A percentile compares a stretch with the other conserved stretches of the same genome.
These are phyloP conservation scores for Aureobasidium sp. DNA, from an alignment of 2,329 filamentous ascomycete genomes.

Conservation along the genomic window DNA sequence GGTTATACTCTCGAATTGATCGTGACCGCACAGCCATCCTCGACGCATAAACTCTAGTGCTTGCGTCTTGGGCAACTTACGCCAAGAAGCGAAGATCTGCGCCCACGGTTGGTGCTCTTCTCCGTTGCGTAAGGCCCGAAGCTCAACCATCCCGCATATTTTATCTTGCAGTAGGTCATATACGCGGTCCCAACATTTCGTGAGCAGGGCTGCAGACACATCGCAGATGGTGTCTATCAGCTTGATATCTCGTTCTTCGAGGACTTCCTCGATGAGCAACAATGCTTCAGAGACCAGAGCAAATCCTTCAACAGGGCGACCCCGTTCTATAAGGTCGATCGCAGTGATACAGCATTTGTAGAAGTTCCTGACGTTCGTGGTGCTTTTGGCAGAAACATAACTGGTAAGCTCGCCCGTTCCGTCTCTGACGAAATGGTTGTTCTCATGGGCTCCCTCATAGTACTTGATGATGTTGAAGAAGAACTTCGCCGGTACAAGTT, in stretches of 20 bases:
- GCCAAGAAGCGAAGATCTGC: neutral
- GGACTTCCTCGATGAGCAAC: neutral
- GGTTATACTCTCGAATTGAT: neutral
- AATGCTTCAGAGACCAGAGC: neutral
- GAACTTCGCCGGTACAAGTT: too few relatives aligned
- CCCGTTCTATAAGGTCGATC: too few relatives aligned
- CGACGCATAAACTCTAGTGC: neutral
- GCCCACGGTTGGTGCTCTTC: neutral
- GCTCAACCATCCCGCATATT: neutral
- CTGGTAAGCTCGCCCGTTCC: too few relatives aligned
- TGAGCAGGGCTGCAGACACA: neutral
- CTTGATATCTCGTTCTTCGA: neutral
- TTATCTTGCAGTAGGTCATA: neutral
- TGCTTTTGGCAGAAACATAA: too few relatives aligned
- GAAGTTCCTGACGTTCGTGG: too few relatives aligned
- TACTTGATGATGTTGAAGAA: too few relatives aligned
- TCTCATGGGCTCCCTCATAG: too few relatives aligned
- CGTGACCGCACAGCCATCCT: neutral
- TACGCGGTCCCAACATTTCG: neutral
- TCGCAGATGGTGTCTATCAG: constrained; percentile 4
- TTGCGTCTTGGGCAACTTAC: neutral
- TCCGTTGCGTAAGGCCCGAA: neutral
- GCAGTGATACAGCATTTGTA: too few relatives aligned
- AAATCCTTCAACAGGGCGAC: neutral
- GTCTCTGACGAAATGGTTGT: too few relatives aligned